A percentile compares a stretch with the other conserved stretches of the same genome.
Conservation (phyloP, 2,329 filamentous ascomycete genomes). For the Cytospora schulzeri region DNA sequence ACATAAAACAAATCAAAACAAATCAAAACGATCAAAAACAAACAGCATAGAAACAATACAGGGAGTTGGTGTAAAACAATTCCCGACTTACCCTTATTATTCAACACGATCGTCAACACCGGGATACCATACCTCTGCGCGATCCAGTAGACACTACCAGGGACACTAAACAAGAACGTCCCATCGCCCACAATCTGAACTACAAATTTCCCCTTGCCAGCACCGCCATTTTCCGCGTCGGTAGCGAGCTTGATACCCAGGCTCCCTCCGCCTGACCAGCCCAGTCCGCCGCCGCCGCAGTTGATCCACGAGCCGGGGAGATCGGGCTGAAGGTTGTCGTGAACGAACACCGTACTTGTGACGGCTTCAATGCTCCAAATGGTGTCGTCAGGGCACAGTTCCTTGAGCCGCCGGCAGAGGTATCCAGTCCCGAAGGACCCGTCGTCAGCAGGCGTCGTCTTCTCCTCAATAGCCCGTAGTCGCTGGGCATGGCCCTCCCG, state of each 20-base stretch:
- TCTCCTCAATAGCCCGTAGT: slow-evolving; percentile 59
- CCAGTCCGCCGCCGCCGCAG: slow-evolving; percentile 55
- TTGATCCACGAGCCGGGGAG: slow-evolving; percentile 55
- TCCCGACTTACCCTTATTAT: slow-evolving; percentile 49
- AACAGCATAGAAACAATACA: not conserved
- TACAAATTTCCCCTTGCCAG: slow-evolving; percentile 47
- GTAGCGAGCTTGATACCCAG: slow-evolving; percentile 53
- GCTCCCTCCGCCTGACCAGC: slow-evolving; percentile 55
- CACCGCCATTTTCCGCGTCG: slow-evolving; percentile 42
- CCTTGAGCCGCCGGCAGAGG: slow-evolving; percentile 41
- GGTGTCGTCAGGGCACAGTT: slow-evolving; percentile 50
- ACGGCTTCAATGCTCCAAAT: slow-evolving; percentile 77
- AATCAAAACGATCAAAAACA: too few species aligned
- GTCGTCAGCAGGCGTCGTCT: slow-evolving; percentile 59
- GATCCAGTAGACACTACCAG: slow-evolving; percentile 53
- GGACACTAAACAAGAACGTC: slow-evolving; percentile 51
- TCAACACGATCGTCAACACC: slow-evolving; percentile 51
- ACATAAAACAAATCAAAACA: too few species aligned
- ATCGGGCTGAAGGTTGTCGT: slow-evolving; percentile 67
- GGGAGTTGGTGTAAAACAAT: not conserved
- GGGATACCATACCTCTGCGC: slow-evolving; percentile 50
- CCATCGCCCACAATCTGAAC: slow-evolving; percentile 54
- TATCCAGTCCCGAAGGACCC: slow-evolving; percentile 61
- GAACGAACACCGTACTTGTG: slow-evolving; percentile 66
- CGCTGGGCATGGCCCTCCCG: slow-evolving; percentile 60